phyloP scores from a whole-genome alignment of 345 rosid species.

The Citrus inodora region DNA sequence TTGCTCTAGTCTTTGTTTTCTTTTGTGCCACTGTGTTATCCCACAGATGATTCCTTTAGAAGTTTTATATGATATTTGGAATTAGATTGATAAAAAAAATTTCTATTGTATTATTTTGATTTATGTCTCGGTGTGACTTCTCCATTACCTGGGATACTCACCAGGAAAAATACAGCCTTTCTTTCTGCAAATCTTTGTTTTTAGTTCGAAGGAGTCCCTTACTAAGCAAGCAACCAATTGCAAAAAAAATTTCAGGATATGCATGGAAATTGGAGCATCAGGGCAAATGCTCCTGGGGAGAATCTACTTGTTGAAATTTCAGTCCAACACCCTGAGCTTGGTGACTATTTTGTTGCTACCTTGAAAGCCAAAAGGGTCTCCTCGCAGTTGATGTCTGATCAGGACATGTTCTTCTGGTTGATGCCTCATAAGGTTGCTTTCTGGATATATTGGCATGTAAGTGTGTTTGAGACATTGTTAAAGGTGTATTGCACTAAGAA shows the following conservation, averaged over 20 bases:
- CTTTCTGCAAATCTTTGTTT: not conserved
- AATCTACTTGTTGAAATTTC: constrained; percentile 56
- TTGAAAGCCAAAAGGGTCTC: constrained; percentile 55
- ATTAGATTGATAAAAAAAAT: not conserved
- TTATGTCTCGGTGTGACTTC: not conserved
- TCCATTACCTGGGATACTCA: not conserved
- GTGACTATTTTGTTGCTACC: constrained; percentile 73
- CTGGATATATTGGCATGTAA: constrained; percentile 97
- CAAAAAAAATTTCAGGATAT: constrained; percentile 59
- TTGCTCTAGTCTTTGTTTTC: not conserved
- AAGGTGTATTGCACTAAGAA: not conserved
- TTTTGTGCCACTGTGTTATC: not conserved
- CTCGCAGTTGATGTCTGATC: constrained; percentile 28
- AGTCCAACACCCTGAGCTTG: constrained; percentile 74
- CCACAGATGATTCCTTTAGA: not conserved
- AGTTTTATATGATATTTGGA: not conserved
- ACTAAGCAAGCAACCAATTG: not conserved
- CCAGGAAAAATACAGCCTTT: not conserved
- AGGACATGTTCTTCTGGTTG: constrained; percentile 81
- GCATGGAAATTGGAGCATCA: constrained; percentile 78
- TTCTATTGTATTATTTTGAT: not conserved
- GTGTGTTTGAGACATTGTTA: constrained; percentile 23
- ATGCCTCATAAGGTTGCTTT: constrained; percentile 95
- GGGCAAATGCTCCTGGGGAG: constrained; percentile 66
- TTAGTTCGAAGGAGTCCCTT: not conserved